phyloP scores from a whole-genome alignment of 192 early-diverging fungal species.

The Podila horticola region DNA sequence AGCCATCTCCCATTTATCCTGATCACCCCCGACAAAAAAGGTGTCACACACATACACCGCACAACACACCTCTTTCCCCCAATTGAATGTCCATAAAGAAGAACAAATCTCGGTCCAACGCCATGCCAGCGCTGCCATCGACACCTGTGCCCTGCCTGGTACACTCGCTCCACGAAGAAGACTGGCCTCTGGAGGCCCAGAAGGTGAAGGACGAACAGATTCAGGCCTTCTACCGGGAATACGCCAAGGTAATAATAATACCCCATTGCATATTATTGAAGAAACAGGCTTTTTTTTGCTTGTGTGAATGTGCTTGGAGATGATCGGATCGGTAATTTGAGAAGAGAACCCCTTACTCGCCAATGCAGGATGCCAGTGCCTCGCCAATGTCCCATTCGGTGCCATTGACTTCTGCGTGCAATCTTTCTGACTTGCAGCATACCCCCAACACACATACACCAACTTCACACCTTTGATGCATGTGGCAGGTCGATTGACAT shows the following conservation, averaged over 20 bases:
- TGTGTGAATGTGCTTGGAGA: background rate
- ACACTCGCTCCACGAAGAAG: constrained; percentile 35
- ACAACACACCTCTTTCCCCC: background rate
- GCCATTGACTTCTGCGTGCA: too few relatives aligned
- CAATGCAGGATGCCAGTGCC: too few relatives aligned
- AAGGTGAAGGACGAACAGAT: constrained; percentile 48
- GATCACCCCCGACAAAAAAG: background rate
- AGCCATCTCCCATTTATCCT: too few relatives aligned
- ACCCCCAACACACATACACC: background rate
- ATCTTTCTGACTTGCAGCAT: too few relatives aligned
- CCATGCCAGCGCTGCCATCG: constrained; percentile 29
- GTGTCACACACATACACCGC: background rate
- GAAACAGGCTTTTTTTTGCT: background rate
- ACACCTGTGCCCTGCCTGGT: constrained; percentile 30
- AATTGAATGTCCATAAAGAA: constrained; percentile 38
- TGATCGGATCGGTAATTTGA: too few relatives aligned
- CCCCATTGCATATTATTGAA: too few relatives aligned
- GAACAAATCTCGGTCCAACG: constrained; percentile 40
- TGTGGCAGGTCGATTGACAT: background rate
- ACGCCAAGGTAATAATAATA: constrained; percentile 33
- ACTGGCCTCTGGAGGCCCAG: constrained; percentile 48
- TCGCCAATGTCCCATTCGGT: too few relatives aligned
- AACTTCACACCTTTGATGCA: background rate
- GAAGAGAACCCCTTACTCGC: too few relatives aligned
- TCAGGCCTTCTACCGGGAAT: constrained; percentile 42